phyloP scores from a whole-genome alignment of 768 basidiomycete species.

The Cystofilobasidium capitatum region DNA sequence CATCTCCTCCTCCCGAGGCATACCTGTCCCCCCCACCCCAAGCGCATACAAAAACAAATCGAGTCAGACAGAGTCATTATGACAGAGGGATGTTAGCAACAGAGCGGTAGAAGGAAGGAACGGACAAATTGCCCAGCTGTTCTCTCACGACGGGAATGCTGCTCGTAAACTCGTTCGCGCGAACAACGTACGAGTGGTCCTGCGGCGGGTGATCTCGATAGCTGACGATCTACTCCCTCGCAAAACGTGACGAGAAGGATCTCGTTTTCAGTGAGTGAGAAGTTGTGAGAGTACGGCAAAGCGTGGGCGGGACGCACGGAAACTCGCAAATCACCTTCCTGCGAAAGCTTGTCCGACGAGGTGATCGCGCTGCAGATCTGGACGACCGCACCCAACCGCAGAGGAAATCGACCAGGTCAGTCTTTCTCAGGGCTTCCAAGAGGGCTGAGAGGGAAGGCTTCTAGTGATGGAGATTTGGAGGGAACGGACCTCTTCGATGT shows the following conservation, averaged over 20 bases:
- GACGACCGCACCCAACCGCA: no score
- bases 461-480: no score
- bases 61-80: no score
- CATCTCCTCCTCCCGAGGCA: constrained; percentile 25
- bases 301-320: neutral
- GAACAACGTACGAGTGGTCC: constrained; percentile 17
- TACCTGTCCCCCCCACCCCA: no score
- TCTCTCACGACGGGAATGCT: neutral
- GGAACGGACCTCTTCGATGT: constrained; percentile 24
- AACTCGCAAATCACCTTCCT: constrained; percentile 17
- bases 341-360: constrained; percentile 20
- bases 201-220: constrained; percentile 28
- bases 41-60: no score
- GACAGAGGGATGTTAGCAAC: constrained; percentile 6
- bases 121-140: neutral
- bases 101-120: constrained; percentile 9
- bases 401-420: no score
- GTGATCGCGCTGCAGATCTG: constrained; percentile 25
- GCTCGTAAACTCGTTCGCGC: neutral
- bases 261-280: neutral
- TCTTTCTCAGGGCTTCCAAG: no score
- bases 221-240: constrained; percentile 4
- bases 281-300: neutral
- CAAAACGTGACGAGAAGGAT: neutral
- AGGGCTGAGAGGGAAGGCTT: no score